Percentiles rank a stretch among this genome's conserved stretches.
These are phyloP conservation scores for Malassezia slooffiae DNA, from an alignment of 1,284 basidiomycete genomes.

Conservation along the genomic window DNA sequence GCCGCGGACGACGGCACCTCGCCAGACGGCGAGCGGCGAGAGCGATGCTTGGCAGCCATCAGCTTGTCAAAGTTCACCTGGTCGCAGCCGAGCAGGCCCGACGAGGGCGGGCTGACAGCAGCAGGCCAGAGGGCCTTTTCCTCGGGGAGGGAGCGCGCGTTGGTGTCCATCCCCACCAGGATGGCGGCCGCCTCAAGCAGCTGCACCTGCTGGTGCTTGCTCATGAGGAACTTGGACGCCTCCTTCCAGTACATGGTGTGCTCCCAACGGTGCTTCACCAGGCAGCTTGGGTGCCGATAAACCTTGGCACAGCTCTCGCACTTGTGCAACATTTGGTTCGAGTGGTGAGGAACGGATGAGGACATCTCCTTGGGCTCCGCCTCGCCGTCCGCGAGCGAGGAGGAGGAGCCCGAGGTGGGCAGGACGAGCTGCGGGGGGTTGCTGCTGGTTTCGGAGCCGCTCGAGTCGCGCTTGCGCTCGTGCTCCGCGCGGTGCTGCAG, in stretches of 20 bases:
- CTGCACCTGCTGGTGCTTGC: constrained; percentile 96
- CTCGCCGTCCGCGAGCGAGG: constrained; percentile 1
- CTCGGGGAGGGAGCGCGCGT: constrained; percentile 67
- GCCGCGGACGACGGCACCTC: not conserved
- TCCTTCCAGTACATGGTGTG: constrained; percentile 95
- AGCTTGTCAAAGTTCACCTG: constrained; percentile 46
- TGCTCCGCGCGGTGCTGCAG: constrained; percentile 49
- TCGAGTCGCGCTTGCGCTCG: constrained; percentile 48
- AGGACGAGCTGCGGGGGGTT: not conserved
- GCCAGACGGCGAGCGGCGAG: constrained; percentile 15
- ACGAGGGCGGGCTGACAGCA: constrained; percentile 50
- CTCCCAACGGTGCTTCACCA: constrained; percentile 96
- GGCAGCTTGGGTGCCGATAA: constrained; percentile 83
- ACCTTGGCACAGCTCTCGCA: constrained; percentile 71
- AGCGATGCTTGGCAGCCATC: constrained; percentile 34
- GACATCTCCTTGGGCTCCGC: constrained; percentile 6
- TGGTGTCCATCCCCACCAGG: constrained; percentile 55
- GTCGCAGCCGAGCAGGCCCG: constrained; percentile 48
- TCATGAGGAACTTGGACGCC: constrained; percentile 80
- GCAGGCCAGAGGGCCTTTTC: constrained; percentile 66
- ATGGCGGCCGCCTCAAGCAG: constrained; percentile 94
- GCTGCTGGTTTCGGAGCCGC: constrained; percentile 25
- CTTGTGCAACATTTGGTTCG: constrained; percentile 56
- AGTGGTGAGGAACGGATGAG: not conserved
- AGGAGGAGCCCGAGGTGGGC: not conserved